Base-by-base conservation (phyloP, 75 land plant genomes). In the Sequoia sempervirens region DNA sequence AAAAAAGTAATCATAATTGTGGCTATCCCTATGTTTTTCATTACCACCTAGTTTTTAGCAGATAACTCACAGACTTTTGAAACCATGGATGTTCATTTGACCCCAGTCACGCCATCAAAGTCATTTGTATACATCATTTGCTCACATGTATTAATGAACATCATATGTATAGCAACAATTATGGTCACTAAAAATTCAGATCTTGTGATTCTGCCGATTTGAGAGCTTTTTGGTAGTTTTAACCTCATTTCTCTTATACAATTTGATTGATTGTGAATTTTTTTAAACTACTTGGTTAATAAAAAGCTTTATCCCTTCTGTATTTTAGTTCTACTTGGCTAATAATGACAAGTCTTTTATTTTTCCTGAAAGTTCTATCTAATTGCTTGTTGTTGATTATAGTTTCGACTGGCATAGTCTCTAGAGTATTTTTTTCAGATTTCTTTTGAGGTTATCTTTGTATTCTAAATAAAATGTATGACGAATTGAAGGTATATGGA, bases 401-500 rank as follows among this genome's bases (percentile, higher is more conserved):
- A 30, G 3, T 30, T 70, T 70, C 34, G 10, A 17, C 12, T 23
- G 73, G 15, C 73, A 12, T 10, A 30, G 36, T 70, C 15, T 30
- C 37, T 70, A 70, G 13, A 70, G 73, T 8, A 6, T 61, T 23
- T 61, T 61, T 70, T 32, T 70, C 36, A 32, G 14, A 32, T 70
- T 70, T 30, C 2, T 70, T 2, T 32, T 26, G 1, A 68, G 0
- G 2, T n/a, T n/a, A n/a, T 70, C 14, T 30, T 10, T 13, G 36
- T 70, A 32, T 70, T 70, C 73, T 30, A 32, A 30, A 61, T 6
- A 20, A 69, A 30, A 70, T 30, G 32, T 15, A 28, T 81, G 58
- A 52, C 61, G 17, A 53, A 52, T 82, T 91, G 87, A 83, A 97
- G 99, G 99, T 97, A 36, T 97, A 91, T 91, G 99, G 99, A 80